These are phyloP conservation scores for Mimosa pudica DNA, from an alignment of 306 rosid genomes.

Conservation along the genomic window DNA sequence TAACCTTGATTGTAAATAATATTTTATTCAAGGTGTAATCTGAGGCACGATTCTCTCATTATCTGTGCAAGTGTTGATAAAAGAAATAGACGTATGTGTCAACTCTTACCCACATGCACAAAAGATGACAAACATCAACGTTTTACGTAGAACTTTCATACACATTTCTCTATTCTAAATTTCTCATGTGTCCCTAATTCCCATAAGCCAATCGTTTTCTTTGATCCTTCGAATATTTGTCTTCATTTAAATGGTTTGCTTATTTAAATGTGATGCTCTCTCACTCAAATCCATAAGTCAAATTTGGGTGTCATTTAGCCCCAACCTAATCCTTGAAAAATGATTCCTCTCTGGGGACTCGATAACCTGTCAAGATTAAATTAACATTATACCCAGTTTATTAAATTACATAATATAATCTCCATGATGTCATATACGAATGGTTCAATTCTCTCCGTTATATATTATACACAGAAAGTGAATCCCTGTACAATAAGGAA, in stretches of 20 bases:
- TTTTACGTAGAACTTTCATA: slow-evolving; percentile 25
- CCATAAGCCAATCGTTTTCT: slow-evolving; percentile 24
- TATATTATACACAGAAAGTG: slow-evolving; percentile 39
- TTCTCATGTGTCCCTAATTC: slow-evolving; percentile 18
- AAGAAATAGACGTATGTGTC: slow-evolving; percentile 23
- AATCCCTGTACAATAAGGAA: slow-evolving; percentile 44
- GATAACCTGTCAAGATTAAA: slow-evolving; percentile 26
- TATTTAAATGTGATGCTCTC: neutral
- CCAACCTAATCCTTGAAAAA: slow-evolving; percentile 49
- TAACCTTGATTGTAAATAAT: neutral
- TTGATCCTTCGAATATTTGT: slow-evolving; percentile 55
- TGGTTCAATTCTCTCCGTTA: slow-evolving; percentile 18
- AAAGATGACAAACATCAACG: slow-evolving; percentile 26
- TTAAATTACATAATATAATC: slow-evolving; percentile 14
- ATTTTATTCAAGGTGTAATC: slow-evolving; percentile 20
- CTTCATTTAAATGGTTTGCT: slow-evolving; percentile 39
- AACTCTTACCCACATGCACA: slow-evolving; percentile 28
- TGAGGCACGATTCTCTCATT: slow-evolving; percentile 40
- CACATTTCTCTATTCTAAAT: slow-evolving; percentile 35
- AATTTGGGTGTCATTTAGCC: slow-evolving; percentile 52
- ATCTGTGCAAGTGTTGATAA: slow-evolving; percentile 27
- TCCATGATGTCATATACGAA: slow-evolving; percentile 37
- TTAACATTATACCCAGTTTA: neutral
- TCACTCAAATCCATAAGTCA: slow-evolving; percentile 44
- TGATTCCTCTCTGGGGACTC: slow-evolving; percentile 57